Percentiles rank a stretch among this genome's conserved stretches.
These are phyloP conservation scores for Solanum paucissectum DNA, from an alignment of 257 asterid species.

Conservation along the genomic window DNA sequence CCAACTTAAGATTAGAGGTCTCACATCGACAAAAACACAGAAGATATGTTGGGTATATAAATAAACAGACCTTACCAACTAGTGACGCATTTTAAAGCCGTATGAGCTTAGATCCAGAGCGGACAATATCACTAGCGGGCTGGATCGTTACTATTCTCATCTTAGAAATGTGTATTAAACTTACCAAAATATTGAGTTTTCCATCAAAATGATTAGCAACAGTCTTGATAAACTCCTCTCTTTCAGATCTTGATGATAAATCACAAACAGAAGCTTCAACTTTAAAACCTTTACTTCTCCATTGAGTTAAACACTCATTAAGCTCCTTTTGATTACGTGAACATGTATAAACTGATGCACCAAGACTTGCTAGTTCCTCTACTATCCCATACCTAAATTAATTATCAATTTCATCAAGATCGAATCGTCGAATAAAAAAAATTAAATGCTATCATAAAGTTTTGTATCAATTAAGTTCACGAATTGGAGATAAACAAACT, in stretches of 20 bases:
- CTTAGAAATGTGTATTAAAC: neutral
- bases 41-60: too few relatives aligned
- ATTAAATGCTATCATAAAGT: neutral
- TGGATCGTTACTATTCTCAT: too few relatives aligned
- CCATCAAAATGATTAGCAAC: neutral
- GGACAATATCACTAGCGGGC: rapidly evolving
- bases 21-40: rapidly evolving
- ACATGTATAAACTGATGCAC: slow-evolving; percentile 2
- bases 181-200: slow-evolving; percentile 3
- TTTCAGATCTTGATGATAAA: neutral
- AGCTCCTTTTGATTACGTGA: slow-evolving; percentile 1
- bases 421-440: neutral
- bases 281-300: neutral
- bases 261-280: slow-evolving; percentile 1
- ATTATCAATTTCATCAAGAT: neutral
- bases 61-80: too few relatives aligned
- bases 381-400: neutral
- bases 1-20: too few relatives aligned
- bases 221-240: neutral
- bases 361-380: neutral
- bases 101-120: rapidly evolving
- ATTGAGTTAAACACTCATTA: neutral
- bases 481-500: neutral
- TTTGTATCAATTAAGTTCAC: neutral
- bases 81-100: too few relatives aligned